Base-by-base conservation (phyloP, 768 basidiomycete genomes). In the Ramaria rubella region DNA sequence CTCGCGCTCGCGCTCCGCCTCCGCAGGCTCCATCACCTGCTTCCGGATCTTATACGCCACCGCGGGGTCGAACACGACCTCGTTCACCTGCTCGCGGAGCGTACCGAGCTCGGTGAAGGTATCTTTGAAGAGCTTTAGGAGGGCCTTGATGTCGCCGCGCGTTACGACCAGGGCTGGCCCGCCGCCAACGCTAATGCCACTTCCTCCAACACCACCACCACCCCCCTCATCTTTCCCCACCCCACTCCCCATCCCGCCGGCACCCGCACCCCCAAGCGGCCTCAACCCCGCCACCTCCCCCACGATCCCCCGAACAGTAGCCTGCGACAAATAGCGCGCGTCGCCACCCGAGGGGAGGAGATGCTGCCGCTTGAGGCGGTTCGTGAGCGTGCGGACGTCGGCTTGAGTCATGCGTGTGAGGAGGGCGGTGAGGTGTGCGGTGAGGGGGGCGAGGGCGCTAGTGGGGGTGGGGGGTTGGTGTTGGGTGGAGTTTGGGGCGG, bases 301-400 rank as follows among this genome's bases (percentile, higher is more conserved):
- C 14, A 92, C 64, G 49, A 99, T 82, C 50, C 78, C 77, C 57
- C 80, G 79, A 58, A 98, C 77, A 0, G 93, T 96, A 24, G 80
- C 81, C 44, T 86, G 83, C 0, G 93, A 94, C 17, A 98, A 77
- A 67, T 96, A 87, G 29, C 83, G 81, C 29, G 97, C 79, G 62
- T 96, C 93, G 8, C 69, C 72, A 8, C 91, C 87, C 23, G 86
- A 87, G 24, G 50, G 36, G 58, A 81, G 81, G 19, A 98, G 77
- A 63, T 94, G 83, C 62, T 97, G 94, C 55, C 93, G 86, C 70
- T 91, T 94, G 26, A 98, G 75, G 26, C 96, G 85, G 60, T 88
- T 89, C 30, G 90, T 91, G 40, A 98, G 75, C 1, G 91, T 93
- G 21, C 86, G 76, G 1, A 94, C 86, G 62, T 98, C 94, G 1